These are phyloP conservation scores for Pulicaria dysenterica DNA, from an alignment of 129 eudicot species.

Conservation along the genomic window DNA sequence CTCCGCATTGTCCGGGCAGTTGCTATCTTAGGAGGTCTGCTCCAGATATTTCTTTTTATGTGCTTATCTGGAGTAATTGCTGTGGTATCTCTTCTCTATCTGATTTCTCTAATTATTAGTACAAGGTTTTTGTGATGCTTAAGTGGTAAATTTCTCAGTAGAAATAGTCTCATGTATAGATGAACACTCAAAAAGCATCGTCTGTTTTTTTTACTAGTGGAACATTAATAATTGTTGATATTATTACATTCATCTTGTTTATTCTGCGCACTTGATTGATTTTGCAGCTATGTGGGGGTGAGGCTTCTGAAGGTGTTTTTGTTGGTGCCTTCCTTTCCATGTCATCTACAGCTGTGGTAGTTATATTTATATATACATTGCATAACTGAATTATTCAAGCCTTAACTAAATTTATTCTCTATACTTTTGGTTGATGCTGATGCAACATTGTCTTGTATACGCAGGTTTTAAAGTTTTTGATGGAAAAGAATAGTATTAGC, in stretches of 20 bases:
- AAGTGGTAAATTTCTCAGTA: not conserved
- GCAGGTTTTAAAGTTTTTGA: slow-evolving; percentile 83
- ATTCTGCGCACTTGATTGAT: slow-evolving; percentile 15
- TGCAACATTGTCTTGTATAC: slow-evolving; percentile 3
- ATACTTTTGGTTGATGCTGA: slow-evolving; percentile 34
- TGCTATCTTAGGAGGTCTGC: slow-evolving; percentile 83
- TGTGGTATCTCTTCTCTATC: slow-evolving; percentile 42
- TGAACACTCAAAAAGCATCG: not conserved
- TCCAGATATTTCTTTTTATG: slow-evolving; percentile 81
- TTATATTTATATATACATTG: not conserved
- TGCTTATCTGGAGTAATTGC: slow-evolving; percentile 86
- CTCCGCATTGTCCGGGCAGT: slow-evolving; percentile 91
- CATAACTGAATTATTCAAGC: slow-evolving; percentile 7
- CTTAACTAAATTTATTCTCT: slow-evolving; percentile 9
- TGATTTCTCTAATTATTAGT: not conserved
- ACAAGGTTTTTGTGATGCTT: not conserved
- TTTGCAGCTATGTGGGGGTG: slow-evolving; percentile 82
- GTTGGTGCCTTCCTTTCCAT: slow-evolving; percentile 89
- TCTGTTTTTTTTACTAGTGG: not conserved
- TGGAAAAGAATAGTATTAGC: slow-evolving; percentile 79
- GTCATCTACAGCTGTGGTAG: slow-evolving; percentile 98
- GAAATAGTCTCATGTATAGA: not conserved
- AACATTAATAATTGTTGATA: not conserved
- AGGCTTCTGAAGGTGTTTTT: slow-evolving; percentile 88
- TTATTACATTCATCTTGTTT: not conserved